Base-by-base conservation (phyloP, 2,329 filamentous ascomycete genomes). In the Colletotrichum paranaense region DNA sequence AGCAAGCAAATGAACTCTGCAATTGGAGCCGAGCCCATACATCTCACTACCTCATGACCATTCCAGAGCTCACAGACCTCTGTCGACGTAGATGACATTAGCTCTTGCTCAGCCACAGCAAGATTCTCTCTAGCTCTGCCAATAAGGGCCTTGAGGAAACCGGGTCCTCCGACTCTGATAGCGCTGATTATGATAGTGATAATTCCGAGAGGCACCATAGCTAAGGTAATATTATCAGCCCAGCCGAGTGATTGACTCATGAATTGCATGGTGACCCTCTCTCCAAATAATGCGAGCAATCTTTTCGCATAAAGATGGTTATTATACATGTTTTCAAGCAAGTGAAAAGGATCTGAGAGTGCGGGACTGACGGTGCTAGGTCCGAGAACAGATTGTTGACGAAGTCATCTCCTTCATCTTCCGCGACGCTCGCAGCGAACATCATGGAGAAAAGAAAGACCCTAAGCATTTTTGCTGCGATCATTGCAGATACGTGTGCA, bases 11-110 rank as follows among this genome's bases (percentile, higher is more conserved):
- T 65, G 1, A 64, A 69, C 28, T 69, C 58, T 0, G 1, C 3
- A 1, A 68, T 16, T 1, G 49, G 24, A 5, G 58, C n/a, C 1
- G 52, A 49, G 0, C 67, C 67, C 53, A 58, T 57, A 2, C 68
- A 66, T 0, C 68, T 19, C 7, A 70, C 42, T 1, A 70, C 1
- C 22, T 60, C 32, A 22, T 60, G 42, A 0, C 62, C 62, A 49
- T 81, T 78, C 73, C 76, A 85, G 0, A 85, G 74, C 62, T 86
- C 84, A 53, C 83, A 85, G 2, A 84, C 82, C 28, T 84, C 80
- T 0, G 74, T 74, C 4, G 79, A 81, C 0, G 84, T 86, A 0
- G 84, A 86, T 0, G 83, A 81, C 75, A 82, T 83, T 0, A 86
- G 69, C 57, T 86, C 84, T 0, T 79, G 76, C 65, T 87, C 84